These are phyloP conservation scores for Solanum hybrid DNA, from an alignment of 305 asterid species.

Conservation along the genomic window DNA sequence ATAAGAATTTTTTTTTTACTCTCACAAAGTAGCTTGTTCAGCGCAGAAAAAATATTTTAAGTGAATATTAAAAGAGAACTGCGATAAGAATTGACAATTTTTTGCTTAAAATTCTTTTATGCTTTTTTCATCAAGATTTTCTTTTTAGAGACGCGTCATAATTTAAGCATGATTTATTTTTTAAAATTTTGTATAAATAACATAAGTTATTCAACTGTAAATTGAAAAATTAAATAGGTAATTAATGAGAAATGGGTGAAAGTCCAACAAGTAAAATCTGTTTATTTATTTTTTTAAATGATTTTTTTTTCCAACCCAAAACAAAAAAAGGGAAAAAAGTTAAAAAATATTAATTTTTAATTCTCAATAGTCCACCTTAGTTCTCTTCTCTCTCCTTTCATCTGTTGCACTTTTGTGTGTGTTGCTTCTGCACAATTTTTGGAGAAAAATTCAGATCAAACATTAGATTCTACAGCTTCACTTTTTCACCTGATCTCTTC, in stretches of 20 bases:
- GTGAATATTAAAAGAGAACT: not conserved
- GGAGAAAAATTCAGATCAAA: not conserved
- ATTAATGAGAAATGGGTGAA: not conserved
- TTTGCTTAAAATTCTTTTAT: not conserved
- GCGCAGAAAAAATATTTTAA: not conserved
- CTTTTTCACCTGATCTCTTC: not conserved
- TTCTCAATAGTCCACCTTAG: not conserved
- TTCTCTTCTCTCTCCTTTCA: not conserved
- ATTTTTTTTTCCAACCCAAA: not conserved
- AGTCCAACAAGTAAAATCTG: not conserved
- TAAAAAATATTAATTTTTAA: not conserved
- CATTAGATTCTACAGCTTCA: not conserved
- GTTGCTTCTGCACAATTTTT: not conserved
- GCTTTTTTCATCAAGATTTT: not conserved
- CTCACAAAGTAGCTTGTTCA: not conserved
- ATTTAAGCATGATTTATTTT: not conserved
- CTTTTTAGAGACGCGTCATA: not conserved
- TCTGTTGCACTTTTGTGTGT: not conserved
- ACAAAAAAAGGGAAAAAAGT: not conserved
- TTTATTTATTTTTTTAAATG: not conserved
- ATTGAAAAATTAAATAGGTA: not conserved
- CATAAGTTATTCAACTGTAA: not conserved
- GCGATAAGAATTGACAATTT: fast-evolving
- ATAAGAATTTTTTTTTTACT: not conserved
- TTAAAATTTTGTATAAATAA: not conserved